Base-by-base conservation (phyloP, 495 filamentous ascomycete genomes). In the Aspergillus homomorphus region DNA sequence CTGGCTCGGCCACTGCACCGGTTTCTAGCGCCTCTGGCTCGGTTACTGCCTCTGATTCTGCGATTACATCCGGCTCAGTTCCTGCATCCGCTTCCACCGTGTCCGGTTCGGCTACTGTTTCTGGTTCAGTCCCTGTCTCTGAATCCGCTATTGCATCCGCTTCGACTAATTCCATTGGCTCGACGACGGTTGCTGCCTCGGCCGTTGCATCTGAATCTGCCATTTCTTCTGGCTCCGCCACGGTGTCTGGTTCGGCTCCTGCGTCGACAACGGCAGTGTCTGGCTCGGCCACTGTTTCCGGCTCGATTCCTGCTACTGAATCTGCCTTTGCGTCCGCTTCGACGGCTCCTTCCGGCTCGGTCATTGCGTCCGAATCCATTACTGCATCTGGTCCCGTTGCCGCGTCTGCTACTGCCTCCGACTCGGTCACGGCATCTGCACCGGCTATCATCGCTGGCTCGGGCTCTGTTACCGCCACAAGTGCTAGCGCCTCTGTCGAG, bases 231-330 rank as follows among this genome's bases (percentile, higher is more conserved):
- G 26, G 26, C 9, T 28, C 26, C 26, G 26, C 26, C 4, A 28
- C 26, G 3, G 26, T 49, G 46, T 56, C 59, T 46, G 41, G 42
- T 45, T 48, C 51, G 16, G 33, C 52, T 42, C 24, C 33, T 51
- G 24, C 42, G 53, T 21, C n/a, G 28, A 53, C 53, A 51, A 51
- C 30, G 19, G 21, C 52, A 3, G 22, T 19, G 21, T 9, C 49
- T 24, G 22, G 23, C 22, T 18, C 23, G 6, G 46, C 58, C 43
- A 53, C 51, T 38, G 33, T 38, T 38, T 38, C 33, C 2, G 33
- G 33, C 5, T 38, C 51, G n/a, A 42, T 38, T n/a, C n/a, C 33
- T n/a, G 28, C 51, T 41, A 53, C 51, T 42, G 24, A n/a, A 19
- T 38, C 51, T 53, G 7, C 28, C 23, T 53, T 38, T 3, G 30